phyloP scores from a whole-genome alignment of 495 filamentous ascomycete genomes.

The Lophiotrema nucula region DNA sequence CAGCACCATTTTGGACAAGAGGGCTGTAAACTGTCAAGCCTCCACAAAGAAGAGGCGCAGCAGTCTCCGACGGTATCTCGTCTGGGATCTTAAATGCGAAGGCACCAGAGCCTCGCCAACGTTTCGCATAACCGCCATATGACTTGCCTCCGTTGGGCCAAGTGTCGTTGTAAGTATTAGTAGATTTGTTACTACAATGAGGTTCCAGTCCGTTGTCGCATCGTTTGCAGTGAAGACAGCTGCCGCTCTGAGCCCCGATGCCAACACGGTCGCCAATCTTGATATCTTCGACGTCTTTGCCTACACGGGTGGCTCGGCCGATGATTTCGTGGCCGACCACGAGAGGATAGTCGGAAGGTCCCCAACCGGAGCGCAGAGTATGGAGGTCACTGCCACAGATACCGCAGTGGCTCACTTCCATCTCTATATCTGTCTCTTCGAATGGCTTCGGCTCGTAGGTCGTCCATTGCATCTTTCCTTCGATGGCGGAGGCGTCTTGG shows the following conservation, averaged over 20 bases:
- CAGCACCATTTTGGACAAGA: slow-evolving; percentile 66
- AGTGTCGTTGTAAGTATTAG: not conserved
- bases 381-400: slow-evolving; percentile 81
- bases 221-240: not conserved
- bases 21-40: slow-evolving; percentile 81
- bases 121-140: not conserved
- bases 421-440: slow-evolving; percentile 73
- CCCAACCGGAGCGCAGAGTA: slow-evolving; percentile 71
- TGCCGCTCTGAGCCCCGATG: slow-evolving; percentile 71
- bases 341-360: slow-evolving; percentile 58
- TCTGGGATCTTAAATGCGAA: slow-evolving; percentile 70
- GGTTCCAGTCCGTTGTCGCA: not conserved
- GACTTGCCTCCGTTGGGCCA: not conserved
- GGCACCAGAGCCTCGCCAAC: not conserved
- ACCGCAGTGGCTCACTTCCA: slow-evolving; percentile 76
- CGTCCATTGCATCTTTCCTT: slow-evolving; percentile 69
- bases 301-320: slow-evolving; percentile 69
- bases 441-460: slow-evolving; percentile 65
- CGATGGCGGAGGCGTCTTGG: slow-evolving; percentile 47
- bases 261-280: slow-evolving; percentile 81
- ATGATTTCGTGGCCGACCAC: slow-evolving; percentile 85
- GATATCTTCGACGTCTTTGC: slow-evolving; percentile 57
- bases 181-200: not conserved
- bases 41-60: slow-evolving; percentile 81
- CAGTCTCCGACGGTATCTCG: slow-evolving; percentile 51